phyloP scores from a whole-genome alignment of 495 filamentous ascomycete genomes.

The Achaetomiella virescens region DNA sequence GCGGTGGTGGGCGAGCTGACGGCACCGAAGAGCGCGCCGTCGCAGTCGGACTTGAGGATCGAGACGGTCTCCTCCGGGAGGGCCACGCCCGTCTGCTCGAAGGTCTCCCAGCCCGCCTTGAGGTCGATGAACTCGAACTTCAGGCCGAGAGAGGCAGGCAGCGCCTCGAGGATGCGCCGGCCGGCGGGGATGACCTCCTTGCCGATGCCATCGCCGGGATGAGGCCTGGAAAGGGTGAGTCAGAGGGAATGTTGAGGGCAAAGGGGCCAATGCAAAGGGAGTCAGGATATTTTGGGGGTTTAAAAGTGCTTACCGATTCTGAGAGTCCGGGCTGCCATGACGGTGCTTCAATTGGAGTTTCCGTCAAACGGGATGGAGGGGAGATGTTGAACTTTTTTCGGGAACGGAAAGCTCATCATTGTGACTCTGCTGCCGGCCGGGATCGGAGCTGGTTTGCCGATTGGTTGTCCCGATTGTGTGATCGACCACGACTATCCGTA shows the following conservation, averaged over 20 bases:
- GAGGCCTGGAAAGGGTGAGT: slow-evolving; percentile 55
- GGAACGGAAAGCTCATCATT: neutral
- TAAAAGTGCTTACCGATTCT: slow-evolving; percentile 49
- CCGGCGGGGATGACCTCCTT: slow-evolving; percentile 97
- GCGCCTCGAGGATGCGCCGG: slow-evolving; percentile 80
- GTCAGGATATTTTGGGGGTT: neutral
- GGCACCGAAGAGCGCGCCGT: slow-evolving; percentile 94
- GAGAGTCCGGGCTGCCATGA: slow-evolving; percentile 51
- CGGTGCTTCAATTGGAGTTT: slow-evolving; percentile 26
- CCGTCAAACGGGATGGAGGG: neutral
- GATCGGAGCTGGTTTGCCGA: slow-evolving; percentile 6
- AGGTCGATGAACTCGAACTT: slow-evolving; percentile 93
- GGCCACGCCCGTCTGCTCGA: slow-evolving; percentile 79
- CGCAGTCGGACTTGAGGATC: slow-evolving; percentile 77
- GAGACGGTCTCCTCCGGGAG: slow-evolving; percentile 87
- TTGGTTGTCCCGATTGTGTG: neutral
- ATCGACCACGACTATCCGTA: neutral
- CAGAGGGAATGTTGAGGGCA: neutral
- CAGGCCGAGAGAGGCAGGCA: slow-evolving; percentile 72
- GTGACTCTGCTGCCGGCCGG: neutral
- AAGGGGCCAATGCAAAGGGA: neutral
- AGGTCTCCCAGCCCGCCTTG: slow-evolving; percentile 86
- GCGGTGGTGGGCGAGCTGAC: slow-evolving; percentile 86
- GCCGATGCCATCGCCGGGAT: slow-evolving; percentile 97
- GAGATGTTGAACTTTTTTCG: neutral